phyloP scores from a whole-genome alignment of 176 grass and related monocot species.

The Cenchrus purpureus region DNA sequence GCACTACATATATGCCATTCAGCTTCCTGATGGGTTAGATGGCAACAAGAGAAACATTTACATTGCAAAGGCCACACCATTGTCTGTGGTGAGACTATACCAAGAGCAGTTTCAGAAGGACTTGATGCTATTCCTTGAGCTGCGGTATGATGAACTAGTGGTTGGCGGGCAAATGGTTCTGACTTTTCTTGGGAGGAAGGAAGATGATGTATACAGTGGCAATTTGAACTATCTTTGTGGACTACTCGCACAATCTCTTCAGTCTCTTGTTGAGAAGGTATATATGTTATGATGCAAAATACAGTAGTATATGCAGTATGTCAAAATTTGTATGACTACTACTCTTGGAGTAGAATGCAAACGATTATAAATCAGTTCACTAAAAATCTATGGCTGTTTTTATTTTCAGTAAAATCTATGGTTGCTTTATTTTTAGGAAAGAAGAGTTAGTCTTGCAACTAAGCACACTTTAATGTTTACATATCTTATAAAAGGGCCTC shows the following conservation, averaged over 20 bases:
- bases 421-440: no score
- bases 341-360: not conserved
- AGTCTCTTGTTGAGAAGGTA: not conserved
- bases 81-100: constrained; percentile 30
- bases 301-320: not conserved
- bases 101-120: constrained; percentile 43
- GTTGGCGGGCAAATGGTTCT: constrained; percentile 45
- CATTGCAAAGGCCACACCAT: constrained; percentile 31
- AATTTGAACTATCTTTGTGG: not conserved
- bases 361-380: not conserved
- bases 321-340: not conserved
- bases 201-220: not conserved
- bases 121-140: constrained; percentile 44
- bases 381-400: not conserved
- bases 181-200: constrained; percentile 41
- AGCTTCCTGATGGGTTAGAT: constrained; percentile 22
- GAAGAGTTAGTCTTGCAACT: not conserved
- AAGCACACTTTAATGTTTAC: not conserved
- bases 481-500: not conserved
- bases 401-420: not conserved
- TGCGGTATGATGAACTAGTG: constrained; percentile 39
- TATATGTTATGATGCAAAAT: not conserved
- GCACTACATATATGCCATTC: not conserved
- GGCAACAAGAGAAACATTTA: constrained; percentile 8
- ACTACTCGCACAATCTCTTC: constrained; percentile 8